A percentile compares a stretch with the other conserved stretches of the same genome.
Conservation (phyloP, 257 asterid species). For the Misopates orontium region DNA sequence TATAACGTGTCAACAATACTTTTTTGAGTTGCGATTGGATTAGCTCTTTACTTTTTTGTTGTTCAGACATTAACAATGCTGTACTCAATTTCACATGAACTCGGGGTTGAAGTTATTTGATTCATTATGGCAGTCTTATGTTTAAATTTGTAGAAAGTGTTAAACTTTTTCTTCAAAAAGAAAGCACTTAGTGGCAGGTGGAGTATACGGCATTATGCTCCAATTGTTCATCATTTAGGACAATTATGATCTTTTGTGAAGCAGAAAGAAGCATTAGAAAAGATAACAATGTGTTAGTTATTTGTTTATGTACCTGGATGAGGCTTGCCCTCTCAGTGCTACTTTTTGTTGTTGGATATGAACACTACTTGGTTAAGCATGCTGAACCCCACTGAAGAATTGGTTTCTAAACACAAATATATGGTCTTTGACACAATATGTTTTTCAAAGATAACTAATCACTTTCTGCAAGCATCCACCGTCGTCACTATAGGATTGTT, state of each 20-base stretch:
- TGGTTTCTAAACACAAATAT: neutral
- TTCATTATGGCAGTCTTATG: neutral
- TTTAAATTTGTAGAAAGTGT: neutral
- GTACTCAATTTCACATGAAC: neutral
- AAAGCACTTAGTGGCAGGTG: neutral
- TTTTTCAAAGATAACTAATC: conserved; percentile 9
- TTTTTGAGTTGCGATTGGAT: conserved; percentile 22
- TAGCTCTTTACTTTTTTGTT: neutral
- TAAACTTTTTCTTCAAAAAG: neutral
- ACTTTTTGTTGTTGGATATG: conserved; percentile 7
- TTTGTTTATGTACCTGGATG: neutral
- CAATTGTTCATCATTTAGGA: neutral
- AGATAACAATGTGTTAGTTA: neutral
- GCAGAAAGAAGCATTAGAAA: neutral
- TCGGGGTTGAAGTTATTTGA: neutral
- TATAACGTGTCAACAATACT: neutral
- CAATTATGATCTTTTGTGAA: neutral
- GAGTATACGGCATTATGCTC: neutral
- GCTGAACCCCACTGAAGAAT: neutral
- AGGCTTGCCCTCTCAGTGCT: conserved; percentile 15
- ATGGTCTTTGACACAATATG: conserved; percentile 8
- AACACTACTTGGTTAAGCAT: neutral
- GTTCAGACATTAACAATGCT: neutral
- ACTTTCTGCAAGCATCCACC: neutral
- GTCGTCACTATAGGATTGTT: conserved; percentile 1